Evolutionary conservation across 345 rosid species (phyloP), one percentile per base, ranked within the genome.

Genomic region (Lumnitzera racemosa): DNA sequence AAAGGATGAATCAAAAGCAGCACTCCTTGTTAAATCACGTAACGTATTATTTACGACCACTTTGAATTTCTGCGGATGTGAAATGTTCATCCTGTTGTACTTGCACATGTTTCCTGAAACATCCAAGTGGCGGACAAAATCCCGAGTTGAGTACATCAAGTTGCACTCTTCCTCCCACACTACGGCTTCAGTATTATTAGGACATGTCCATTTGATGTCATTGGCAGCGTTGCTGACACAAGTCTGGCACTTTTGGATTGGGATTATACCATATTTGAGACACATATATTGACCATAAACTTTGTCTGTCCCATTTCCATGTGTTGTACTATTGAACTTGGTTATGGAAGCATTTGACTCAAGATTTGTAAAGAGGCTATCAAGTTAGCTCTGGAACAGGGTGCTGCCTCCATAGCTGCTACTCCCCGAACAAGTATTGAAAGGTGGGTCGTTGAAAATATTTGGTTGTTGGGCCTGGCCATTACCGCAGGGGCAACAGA

Each of bases 131-230:
- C 78, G 66, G 2, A 67, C 16, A 61, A 79, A 75, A 56, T 64
- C 46, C 47, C 10, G 11, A 24, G 55, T 17, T 2, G 78, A 68
- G 62, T 76, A 76, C 31, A 68, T 72, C 69, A 76, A 52, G 46
- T 73, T 80, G 55, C 83, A 79, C 0, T 0, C 2, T 36, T 79
- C 83, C 49, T 73, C 78, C 80, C 78, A 76, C 3, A 73, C 66
- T 12, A 58, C 11, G 0, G 74, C 83, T 49, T 73, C 78, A 2
- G 23, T 13, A 14, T 27, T 11, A 53, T 61, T 64, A 46, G 64
- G 53, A 70, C 78, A 79, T 25, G 55, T 54, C 43, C 58, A 62
- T 55, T 2, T 2, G 54, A 73, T 58, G 55, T 67, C 57, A 20
- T 60, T 46, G 3, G 71, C 13, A 7, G 83, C 78, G 7, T 2